Base-by-base conservation (phyloP, 805 yeast genomes). In the Candida xiaguanensis region DNA sequence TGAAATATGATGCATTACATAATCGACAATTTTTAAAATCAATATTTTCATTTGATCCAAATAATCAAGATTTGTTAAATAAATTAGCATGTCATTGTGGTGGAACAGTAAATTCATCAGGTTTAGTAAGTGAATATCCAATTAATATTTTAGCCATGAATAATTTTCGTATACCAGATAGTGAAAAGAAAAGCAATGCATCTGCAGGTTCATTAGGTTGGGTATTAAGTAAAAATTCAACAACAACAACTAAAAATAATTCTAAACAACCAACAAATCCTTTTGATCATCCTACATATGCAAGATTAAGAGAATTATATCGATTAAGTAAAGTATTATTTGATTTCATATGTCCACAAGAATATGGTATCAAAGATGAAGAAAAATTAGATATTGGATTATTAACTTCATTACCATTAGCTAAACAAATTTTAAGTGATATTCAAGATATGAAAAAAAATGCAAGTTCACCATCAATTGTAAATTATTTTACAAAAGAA, bases 261-360 rank as follows among this genome's bases (percentile, higher is more conserved):
- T 3, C 19, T 44, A 50, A 49, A 23, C 59, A 38, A 19, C 48
- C 50, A 13, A 57, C 53, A 3, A 68, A 65, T 45, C 72, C 70
- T 14, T 90, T 90, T 61, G 95, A 87, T 55, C 84, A 84, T 46
- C 80, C 87, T 2, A 81, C 83, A 38, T 90, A 76, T 59, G 83
- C 84, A 23, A 75, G 87, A 46, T 71, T 93, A 42, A 73, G 98
- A 49, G 99, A 93, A 58, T 73, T 93, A 38, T 93, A 90, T 58
- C 73, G 91, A 46, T 71, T 93, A 40, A 86, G 96, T 1, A 95
- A 93, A 59, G 96, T 93, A 5, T 65, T 93, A 46, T 93, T 93
- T 66, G 99, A 93, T 63, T 93, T 91, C 56, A 89, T 93, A 35
- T 93, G 98, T 63, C 99, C 99, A 8, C 98, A 93, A 61, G 99